These are phyloP conservation scores for Cornus controversa DNA, from an alignment of 148 eudicot species.

Conservation along the genomic window DNA sequence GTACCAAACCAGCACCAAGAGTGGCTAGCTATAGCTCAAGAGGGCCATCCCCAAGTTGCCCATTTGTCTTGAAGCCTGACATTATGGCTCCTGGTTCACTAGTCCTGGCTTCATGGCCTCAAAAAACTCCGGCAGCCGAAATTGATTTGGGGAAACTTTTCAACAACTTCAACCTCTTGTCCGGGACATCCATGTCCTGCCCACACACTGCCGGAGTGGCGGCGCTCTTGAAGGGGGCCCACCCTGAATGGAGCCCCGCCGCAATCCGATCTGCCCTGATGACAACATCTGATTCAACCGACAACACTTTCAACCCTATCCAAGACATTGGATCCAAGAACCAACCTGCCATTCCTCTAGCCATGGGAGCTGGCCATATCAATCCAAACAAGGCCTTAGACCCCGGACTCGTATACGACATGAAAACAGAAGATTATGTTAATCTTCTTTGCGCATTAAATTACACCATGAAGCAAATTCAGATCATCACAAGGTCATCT, in stretches of 20 bases:
- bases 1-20: slow-evolving; percentile 32
- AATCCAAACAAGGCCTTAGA: slow-evolving; percentile 42
- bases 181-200: slow-evolving; percentile 44
- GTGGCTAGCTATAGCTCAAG: slow-evolving; percentile 51
- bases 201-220: slow-evolving; percentile 42
- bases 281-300: slow-evolving; percentile 29
- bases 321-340: slow-evolving; percentile 24
- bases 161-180: slow-evolving; percentile 30
- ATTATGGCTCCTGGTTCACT: slow-evolving; percentile 41
- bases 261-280: slow-evolving; percentile 44
- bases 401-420: slow-evolving; percentile 43
- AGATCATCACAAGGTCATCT: slow-evolving; percentile 26
- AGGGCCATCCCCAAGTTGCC: slow-evolving; percentile 46
- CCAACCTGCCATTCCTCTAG: slow-evolving; percentile 31
- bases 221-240: slow-evolving; percentile 31
- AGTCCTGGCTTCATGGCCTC: slow-evolving; percentile 47
- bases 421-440: slow-evolving; percentile 29
- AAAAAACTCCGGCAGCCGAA: not conserved
- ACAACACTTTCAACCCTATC: slow-evolving; percentile 28
- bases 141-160: slow-evolving; percentile 9
- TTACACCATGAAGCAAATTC: slow-evolving; percentile 30
- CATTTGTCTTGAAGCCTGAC: slow-evolving; percentile 43
- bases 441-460: slow-evolving; percentile 38
- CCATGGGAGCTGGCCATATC: slow-evolving; percentile 41
- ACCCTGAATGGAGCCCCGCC: slow-evolving; percentile 40